Conservation (phyloP, 177 flowering plant genomes). For the Telopea speciosissima region DNA sequence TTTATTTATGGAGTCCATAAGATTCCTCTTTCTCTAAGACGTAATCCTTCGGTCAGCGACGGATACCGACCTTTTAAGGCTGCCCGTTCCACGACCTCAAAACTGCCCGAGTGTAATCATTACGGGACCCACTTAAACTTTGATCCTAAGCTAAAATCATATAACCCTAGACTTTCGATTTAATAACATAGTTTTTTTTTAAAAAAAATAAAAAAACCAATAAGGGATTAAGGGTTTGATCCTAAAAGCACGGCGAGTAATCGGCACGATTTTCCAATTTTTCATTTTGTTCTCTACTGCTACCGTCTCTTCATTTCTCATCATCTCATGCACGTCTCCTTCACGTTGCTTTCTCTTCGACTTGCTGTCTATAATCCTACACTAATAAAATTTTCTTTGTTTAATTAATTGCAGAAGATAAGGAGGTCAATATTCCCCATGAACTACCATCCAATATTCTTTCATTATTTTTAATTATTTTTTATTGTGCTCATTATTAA, state of each 20-base stretch:
- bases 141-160: slow-evolving; percentile 56
- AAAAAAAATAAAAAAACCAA: slow-evolving; percentile 6
- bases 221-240: slow-evolving; percentile 17
- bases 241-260: slow-evolving; percentile 49
- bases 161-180: slow-evolving; percentile 22
- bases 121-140: slow-evolving; percentile 45
- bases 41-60: slow-evolving; percentile 28
- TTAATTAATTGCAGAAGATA: neutral
- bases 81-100: slow-evolving; percentile 28
- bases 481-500: neutral
- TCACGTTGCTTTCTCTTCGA: slow-evolving; percentile 44
- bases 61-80: slow-evolving; percentile 12
- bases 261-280: slow-evolving; percentile 14
- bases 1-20: slow-evolving; percentile 19
- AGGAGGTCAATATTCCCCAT: slow-evolving; percentile 19
- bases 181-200: no score
- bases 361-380: no score
- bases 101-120: slow-evolving; percentile 44
- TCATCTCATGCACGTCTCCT: slow-evolving; percentile 65
- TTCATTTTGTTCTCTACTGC: neutral
- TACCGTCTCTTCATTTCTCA: neutral
- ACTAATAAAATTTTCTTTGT: no score
- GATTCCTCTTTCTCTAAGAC: slow-evolving; percentile 15
- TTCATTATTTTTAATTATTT: no score
- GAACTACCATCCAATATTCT: neutral